Evolutionary conservation across 192 early-diverging fungal genomes (phyloP).

Genomic region (Coemansia sp.): DNA sequence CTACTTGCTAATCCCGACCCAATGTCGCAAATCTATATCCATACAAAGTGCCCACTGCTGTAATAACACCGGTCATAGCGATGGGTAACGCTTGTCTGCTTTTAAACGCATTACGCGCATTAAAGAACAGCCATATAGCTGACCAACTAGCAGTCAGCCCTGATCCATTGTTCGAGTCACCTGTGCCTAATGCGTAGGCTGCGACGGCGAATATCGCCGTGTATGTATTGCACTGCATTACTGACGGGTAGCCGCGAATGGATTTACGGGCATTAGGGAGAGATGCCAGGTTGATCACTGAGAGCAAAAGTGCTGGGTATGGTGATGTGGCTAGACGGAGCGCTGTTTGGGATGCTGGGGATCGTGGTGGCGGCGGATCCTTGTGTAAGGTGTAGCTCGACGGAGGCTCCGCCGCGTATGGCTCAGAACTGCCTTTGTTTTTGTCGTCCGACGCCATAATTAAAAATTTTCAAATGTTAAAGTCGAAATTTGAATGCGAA

Average conservation of each 20-base stretch:
- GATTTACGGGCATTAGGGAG: conserved; percentile 17
- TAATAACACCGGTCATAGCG: conserved; percentile 24
- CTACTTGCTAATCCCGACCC: conserved; percentile 5
- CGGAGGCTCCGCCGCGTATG: conserved; percentile 13
- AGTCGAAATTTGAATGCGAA: not conserved
- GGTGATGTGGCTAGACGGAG: conserved; percentile 6
- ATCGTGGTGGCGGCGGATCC: not conserved
- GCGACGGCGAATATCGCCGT: conserved; percentile 40
- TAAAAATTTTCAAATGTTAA: not conserved
- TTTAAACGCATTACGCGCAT: conserved; percentile 41
- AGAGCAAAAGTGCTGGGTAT: conserved; percentile 33
- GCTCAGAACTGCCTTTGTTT: not conserved
- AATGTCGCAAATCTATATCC: conserved; percentile 37
- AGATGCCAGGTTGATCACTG: conserved; percentile 18
- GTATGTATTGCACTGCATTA: conserved; percentile 44
- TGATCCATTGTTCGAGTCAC: conserved; percentile 45
- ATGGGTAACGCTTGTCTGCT: conserved; percentile 21
- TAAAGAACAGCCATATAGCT: conserved; percentile 52
- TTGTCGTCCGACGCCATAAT: not conserved
- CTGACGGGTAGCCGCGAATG: conserved; percentile 41
- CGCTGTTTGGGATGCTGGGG: not conserved
- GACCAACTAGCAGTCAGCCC: conserved; percentile 48
- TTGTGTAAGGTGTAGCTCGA: conserved; percentile 46
- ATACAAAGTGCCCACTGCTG: conserved; percentile 37
- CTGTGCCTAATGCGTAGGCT: conserved; percentile 37